Percentiles rank a stretch among this genome's conserved stretches.
Conservation (phyloP, 345 rosid species). For the thale cress (Arabidopsis thaliana) region TAIR10.1 NC_003071.7:16479501-16480000, state of each 20-base stretch:
- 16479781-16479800: slow-evolving; percentile 88
- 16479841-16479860: slow-evolving; percentile 89
- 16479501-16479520: slow-evolving; percentile 7
- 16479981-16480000: slow-evolving; percentile 99
- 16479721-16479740: slow-evolving; percentile 6
- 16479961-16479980: slow-evolving; percentile 99
- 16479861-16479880: slow-evolving; percentile 93
- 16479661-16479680: slow-evolving; percentile 2
- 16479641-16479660: slow-evolving; percentile 18
- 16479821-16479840: slow-evolving; percentile 87
- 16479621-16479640: slow-evolving; percentile 4
- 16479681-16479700: not conserved
- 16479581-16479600: slow-evolving; percentile 13
- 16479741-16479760: slow-evolving; percentile 68
- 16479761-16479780: slow-evolving; percentile 91
- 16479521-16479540: slow-evolving; percentile 10
- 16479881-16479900: slow-evolving; percentile 99
- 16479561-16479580: not conserved
- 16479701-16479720: slow-evolving; percentile 4
- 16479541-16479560: slow-evolving; percentile 16
- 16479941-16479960: slow-evolving; percentile 94
- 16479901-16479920: slow-evolving; percentile 98
- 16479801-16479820: slow-evolving; percentile 96
- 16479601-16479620: slow-evolving; percentile 4
- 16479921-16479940: slow-evolving; percentile 99